Evolutionary conservation across 768 basidiomycete genomes (phyloP).

Genomic region (Russula vinacea): DNA sequence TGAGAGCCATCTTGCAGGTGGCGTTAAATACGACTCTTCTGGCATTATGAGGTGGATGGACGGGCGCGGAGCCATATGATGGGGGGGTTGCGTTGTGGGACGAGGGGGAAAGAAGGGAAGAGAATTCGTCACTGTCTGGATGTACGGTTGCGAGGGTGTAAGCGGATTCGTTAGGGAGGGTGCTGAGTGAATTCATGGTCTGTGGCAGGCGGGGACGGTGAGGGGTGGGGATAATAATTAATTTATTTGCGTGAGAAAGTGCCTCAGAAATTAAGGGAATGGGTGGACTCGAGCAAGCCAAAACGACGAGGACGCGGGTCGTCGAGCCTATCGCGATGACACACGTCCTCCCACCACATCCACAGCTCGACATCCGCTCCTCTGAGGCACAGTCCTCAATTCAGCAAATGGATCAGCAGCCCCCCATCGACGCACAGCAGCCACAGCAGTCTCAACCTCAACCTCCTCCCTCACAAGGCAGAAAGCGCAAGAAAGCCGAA

Average conservation of each 20-base stretch:
- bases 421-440: slow-evolving; percentile 47
- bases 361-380: slow-evolving; percentile 43
- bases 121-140: slow-evolving; percentile 21
- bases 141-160: slow-evolving; percentile 67
- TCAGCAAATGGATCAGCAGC: slow-evolving; percentile 58
- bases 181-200: slow-evolving; percentile 8
- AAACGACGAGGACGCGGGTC: slow-evolving; percentile 26
- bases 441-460: slow-evolving; percentile 42
- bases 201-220: neutral
- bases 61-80: slow-evolving; percentile 25
- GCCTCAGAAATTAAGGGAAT: slow-evolving; percentile 6
- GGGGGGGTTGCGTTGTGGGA: neutral
- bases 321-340: slow-evolving; percentile 39
- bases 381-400: slow-evolving; percentile 59
- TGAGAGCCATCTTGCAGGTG: slow-evolving; percentile 74
- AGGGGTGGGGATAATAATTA: neutral
- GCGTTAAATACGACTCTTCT: slow-evolving; percentile 71
- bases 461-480: slow-evolving; percentile 37
- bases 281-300: slow-evolving; percentile 17
- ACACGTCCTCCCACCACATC: slow-evolving; percentile 48
- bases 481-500: slow-evolving; percentile 60
- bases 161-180: slow-evolving; percentile 42
- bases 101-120: slow-evolving; percentile 32
- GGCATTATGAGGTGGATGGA: slow-evolving; percentile 42
- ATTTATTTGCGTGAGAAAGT: slow-evolving; percentile 21